Base-by-base conservation (phyloP, 345 rosid genomes). In the Aethionema arabicum region DNA sequence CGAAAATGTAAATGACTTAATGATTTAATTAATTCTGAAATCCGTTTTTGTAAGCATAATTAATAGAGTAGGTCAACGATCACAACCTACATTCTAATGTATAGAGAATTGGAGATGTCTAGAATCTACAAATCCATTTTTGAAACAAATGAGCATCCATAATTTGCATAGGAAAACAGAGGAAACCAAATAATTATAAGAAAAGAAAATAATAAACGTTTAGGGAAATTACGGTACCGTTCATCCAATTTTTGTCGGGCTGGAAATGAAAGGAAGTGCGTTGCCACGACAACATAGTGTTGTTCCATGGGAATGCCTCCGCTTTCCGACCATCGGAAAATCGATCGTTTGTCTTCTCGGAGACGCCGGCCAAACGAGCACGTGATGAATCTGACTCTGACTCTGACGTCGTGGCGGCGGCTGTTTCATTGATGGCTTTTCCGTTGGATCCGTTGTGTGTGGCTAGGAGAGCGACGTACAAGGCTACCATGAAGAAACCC, bases 231-330 rank as follows among this genome's bases (percentile, higher is more conserved):
- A 92, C 98, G 96, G 45, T 92, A 92, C 98, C 98, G 45, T 92
- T 92, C 96, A 92, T 92, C 98, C 98, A 92, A 35, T 92, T 92
- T 72, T 84, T 81, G 63, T 83, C 87, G 0, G 98, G 98, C 62
- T 92, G 98, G 41, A 92, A 92, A 74, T 92, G 98, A 75, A 86
- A 89, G 8, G 96, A 82, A 15, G 95, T 83, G 68, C 95, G 80
- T 74, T 92, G 95, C 96, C 96, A 92, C 0, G 96, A 85, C 77
- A 92, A 51, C 78, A 92, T 77, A 67, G 79, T 83, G 49, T 92
- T 89, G 75, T 80, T 85, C 98, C 98, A 92, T 0, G 81, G 72
- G 70, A 52, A 87, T 54, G 77, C 68, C 12, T 51, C 65, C 3
- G 33, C 14, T 43, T 40, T 35, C 31, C 27, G 10, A 11, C 6